Evolutionary conservation across 169 alveolate genomes (phyloP).

Genomic region (Plasmodium blacklocki): DNA sequence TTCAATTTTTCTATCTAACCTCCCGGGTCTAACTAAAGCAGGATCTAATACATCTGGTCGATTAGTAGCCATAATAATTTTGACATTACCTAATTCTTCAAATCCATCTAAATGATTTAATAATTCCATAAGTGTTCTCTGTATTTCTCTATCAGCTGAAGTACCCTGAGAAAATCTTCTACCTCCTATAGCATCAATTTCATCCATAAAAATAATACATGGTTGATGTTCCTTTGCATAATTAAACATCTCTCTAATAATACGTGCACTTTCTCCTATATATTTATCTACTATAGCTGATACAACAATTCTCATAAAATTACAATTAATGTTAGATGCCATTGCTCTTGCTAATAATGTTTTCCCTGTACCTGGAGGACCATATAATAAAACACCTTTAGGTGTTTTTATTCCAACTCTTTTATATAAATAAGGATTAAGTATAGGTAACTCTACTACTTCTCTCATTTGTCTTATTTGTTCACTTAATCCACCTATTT

Average conservation of each 20-base stretch:
- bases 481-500: constrained; percentile 97
- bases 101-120: constrained; percentile 99
- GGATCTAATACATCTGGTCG: constrained; percentile 99
- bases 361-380: constrained; percentile 99
- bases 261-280: constrained; percentile 99
- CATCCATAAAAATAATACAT: constrained; percentile 99
- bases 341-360: constrained; percentile 99
- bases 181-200: constrained; percentile 99
- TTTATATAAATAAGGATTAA: constrained; percentile 97
- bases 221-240: constrained; percentile 99
- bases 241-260: constrained; percentile 99
- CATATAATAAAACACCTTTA: constrained; percentile 98
- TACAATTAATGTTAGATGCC: constrained; percentile 98
- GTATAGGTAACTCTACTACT: constrained; percentile 98
- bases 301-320: constrained; percentile 98
- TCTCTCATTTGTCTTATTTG: constrained; percentile 98
- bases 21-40: constrained; percentile 99
- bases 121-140: constrained; percentile 97
- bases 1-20: constrained; percentile 99
- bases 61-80: constrained; percentile 99
- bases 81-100: constrained; percentile 99
- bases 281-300: constrained; percentile 99
- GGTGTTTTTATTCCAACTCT: constrained; percentile 99
- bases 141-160: constrained; percentile 99
- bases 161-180: constrained; percentile 98